Evolutionary conservation across 192 early-diverging fungal genomes (phyloP).

Genomic region (Polychytrium aggregatum): DNA sequence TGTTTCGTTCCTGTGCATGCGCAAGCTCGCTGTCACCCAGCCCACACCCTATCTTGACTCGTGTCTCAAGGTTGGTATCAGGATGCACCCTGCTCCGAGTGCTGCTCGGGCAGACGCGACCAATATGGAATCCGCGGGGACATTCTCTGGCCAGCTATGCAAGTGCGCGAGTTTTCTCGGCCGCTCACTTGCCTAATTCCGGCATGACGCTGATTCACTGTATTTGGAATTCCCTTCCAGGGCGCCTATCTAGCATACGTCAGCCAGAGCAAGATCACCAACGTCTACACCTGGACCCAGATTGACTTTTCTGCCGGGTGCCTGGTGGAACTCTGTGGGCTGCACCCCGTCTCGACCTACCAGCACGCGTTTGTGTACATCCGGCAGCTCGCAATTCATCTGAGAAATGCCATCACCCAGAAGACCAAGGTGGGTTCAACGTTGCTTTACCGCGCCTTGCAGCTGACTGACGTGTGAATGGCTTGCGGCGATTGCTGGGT

Average conservation of each 20-base stretch:
- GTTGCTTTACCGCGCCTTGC: too few relatives aligned
- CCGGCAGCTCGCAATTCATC: conserved; percentile 82
- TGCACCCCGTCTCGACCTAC: conserved; percentile 70
- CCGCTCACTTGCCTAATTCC: too few relatives aligned
- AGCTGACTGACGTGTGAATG: too few relatives aligned
- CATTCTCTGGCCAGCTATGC: too few relatives aligned
- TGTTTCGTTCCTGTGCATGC: conserved; percentile 72
- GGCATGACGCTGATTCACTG: too few relatives aligned
- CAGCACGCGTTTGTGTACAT: conserved; percentile 89
- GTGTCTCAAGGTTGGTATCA: conserved; percentile 46
- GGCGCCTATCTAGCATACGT: conserved; percentile 75
- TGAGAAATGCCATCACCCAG: conserved; percentile 77
- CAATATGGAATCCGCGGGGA: too few relatives aligned
- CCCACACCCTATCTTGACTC: conserved; percentile 50
- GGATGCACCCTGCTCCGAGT: too few relatives aligned
- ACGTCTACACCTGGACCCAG: conserved; percentile 62
- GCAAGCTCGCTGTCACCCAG: conserved; percentile 48
- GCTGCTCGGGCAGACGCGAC: too few relatives aligned
- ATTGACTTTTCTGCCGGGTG: conserved; percentile 91
- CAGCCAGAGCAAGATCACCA: conserved; percentile 63
- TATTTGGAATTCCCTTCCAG: conserved; percentile 2
- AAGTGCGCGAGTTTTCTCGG: too few relatives aligned
- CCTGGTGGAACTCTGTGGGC: conserved; percentile 77
- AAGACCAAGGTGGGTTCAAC: too few relatives aligned
- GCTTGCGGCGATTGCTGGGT: too few relatives aligned